Conservation (phyloP, 331 rosid species). For the Cydonia oblonga region DNA sequence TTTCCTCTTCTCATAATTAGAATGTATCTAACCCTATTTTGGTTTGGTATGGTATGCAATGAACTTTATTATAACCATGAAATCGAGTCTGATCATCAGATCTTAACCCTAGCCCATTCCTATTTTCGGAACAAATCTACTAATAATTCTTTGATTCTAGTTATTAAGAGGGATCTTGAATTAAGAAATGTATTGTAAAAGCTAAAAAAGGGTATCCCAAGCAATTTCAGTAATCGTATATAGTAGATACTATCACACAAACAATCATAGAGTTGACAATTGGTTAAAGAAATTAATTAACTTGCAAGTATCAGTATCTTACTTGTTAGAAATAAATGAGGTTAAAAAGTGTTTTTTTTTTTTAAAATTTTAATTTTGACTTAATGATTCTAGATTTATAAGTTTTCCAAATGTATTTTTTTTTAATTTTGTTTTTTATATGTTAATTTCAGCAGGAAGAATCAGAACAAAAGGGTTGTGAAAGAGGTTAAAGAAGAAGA, state of each 20-base stretch:
- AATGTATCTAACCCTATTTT: background rate
- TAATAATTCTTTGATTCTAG: background rate
- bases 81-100: no score
- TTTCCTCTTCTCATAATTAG: background rate
- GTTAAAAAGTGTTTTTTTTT: background rate
- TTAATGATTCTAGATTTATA: background rate
- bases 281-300: background rate
- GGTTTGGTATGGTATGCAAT: background rate
- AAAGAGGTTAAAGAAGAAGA: constrained; percentile 46
- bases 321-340: background rate
- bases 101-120: background rate
- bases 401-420: background rate
- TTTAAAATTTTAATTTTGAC: background rate
- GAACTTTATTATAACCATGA: background rate
- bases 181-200: no score
- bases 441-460: constrained; percentile 44
- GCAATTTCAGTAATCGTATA: no score
- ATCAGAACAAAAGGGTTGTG: constrained; percentile 43
- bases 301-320: background rate
- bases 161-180: background rate
- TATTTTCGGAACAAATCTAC: background rate
- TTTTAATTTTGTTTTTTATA: background rate
- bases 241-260: no score
- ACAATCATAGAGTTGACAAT: no score
- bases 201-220: no score